Evolutionary conservation across 192 early-diverging fungal genomes (phyloP).

Genomic region (Coemansia sp.): DNA sequence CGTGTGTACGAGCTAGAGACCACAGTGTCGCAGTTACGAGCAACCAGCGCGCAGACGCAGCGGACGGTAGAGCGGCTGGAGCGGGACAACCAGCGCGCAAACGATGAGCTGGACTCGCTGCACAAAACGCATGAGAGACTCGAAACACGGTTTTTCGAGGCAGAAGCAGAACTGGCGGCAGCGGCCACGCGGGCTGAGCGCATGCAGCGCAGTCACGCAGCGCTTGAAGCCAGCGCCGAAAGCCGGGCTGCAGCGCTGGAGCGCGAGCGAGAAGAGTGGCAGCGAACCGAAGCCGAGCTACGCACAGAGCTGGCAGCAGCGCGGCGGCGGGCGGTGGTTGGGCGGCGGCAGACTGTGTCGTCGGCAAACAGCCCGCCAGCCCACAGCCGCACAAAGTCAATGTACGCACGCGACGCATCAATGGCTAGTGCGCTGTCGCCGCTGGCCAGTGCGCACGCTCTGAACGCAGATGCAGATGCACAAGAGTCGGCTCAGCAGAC

Average conservation of each 20-base stretch:
- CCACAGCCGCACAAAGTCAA: slow-evolving; percentile 15
- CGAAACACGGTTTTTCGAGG: slow-evolving; percentile 40
- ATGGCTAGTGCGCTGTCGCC: background rate
- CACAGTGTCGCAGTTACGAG: slow-evolving; percentile 33
- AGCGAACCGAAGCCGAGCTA: slow-evolving; percentile 36
- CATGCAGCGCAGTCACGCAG: slow-evolving; percentile 24
- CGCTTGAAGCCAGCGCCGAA: slow-evolving; percentile 20
- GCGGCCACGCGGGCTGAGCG: slow-evolving; percentile 26
- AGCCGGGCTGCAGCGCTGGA: slow-evolving; percentile 26
- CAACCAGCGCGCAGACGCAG: slow-evolving; percentile 25
- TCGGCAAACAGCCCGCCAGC: slow-evolving; percentile 5
- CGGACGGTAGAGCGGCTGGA: slow-evolving; percentile 27
- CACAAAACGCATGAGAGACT: slow-evolving; percentile 45
- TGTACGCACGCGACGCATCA: slow-evolving; percentile 31
- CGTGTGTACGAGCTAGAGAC: slow-evolving; percentile 50
- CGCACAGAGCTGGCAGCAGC: slow-evolving; percentile 37
- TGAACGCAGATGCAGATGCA: slow-evolving; percentile 1
- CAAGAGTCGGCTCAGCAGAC: slow-evolving; percentile 8
- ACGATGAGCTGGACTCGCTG: slow-evolving; percentile 42
- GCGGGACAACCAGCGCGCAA: slow-evolving; percentile 25
- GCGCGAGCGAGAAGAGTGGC: slow-evolving; percentile 46
- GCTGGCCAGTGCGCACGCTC: slow-evolving; percentile 6
- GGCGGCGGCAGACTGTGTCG: slow-evolving; percentile 52
- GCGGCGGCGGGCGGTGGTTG: slow-evolving; percentile 36
- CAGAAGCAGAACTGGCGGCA: slow-evolving; percentile 29